Evolutionary conservation across 495 filamentous ascomycete species (phyloP).

Genomic region (Stereocaulon alpinum): DNA sequence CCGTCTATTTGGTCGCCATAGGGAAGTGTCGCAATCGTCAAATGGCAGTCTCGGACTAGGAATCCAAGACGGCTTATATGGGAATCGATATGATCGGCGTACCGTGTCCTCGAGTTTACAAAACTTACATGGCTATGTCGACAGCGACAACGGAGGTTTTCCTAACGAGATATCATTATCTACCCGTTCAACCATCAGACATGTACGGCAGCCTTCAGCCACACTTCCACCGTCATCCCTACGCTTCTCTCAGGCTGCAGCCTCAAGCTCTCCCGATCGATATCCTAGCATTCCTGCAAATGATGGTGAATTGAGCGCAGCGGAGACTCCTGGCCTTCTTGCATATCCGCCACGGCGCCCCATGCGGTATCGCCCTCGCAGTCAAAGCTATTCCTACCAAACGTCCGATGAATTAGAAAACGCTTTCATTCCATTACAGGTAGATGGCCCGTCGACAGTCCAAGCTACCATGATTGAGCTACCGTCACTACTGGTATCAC

Average conservation of each 20-base stretch:
- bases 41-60: not conserved
- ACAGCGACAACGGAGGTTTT: not conserved
- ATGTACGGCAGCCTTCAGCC: constrained; percentile 4
- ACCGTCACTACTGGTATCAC: constrained; percentile 5
- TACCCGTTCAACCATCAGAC: not conserved
- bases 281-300: not conserved
- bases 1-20: not conserved
- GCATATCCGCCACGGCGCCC: constrained; percentile 15
- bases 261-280: constrained; percentile 21
- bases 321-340: constrained; percentile 4
- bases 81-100: constrained; percentile 10
- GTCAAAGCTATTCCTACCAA: constrained; percentile 18
- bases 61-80: constrained; percentile 7
- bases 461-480: not conserved
- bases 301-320: not conserved
- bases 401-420: constrained; percentile 6
- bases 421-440: not conserved
- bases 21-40: not conserved
- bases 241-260: constrained; percentile 17
- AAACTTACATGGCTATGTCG: not conserved
- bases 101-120: constrained; percentile 10
- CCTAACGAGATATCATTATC: not conserved
- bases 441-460: constrained; percentile 6
- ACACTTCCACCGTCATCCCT: constrained; percentile 18
- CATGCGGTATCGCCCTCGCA: constrained; percentile 20